phyloP scores from a whole-genome alignment of 495 filamentous ascomycete genomes.

The Hypoxylon cercidicola region DNA sequence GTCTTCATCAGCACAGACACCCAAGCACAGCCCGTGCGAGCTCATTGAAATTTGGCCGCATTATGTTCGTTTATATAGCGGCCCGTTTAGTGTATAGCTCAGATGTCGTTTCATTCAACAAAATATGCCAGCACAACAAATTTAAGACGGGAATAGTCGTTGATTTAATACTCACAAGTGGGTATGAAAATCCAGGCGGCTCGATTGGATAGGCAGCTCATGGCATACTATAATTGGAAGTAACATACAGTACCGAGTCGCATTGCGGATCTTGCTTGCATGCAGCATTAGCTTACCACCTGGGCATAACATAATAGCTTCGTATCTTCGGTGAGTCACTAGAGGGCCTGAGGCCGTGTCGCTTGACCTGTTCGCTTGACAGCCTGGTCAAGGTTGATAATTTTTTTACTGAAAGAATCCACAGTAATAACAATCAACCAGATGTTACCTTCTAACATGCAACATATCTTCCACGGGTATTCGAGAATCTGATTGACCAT shows the following conservation, averaged over 20 bases:
- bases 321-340: conserved; percentile 27
- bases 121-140: background rate
- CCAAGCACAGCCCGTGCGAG: too few species aligned
- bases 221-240: background rate
- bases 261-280: conserved; percentile 11
- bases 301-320: background rate
- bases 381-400: too few species aligned
- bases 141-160: too few species aligned
- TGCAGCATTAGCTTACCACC: background rate
- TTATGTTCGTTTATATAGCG: too few species aligned
- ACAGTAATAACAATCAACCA: background rate
- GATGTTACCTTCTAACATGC: conserved; percentile 15
- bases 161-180: too few species aligned
- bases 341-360: background rate
- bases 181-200: background rate
- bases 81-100: too few species aligned
- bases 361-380: conserved; percentile 6
- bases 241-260: background rate
- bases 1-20: too few species aligned
- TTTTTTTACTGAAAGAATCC: background rate
- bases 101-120: too few species aligned
- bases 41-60: too few species aligned
- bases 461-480: background rate
- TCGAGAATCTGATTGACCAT: conserved; percentile 11
- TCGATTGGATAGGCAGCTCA: background rate